Evolutionary conservation across 2,329 filamentous ascomycete genomes (phyloP).

Genomic region (Claviceps paspali): DNA sequence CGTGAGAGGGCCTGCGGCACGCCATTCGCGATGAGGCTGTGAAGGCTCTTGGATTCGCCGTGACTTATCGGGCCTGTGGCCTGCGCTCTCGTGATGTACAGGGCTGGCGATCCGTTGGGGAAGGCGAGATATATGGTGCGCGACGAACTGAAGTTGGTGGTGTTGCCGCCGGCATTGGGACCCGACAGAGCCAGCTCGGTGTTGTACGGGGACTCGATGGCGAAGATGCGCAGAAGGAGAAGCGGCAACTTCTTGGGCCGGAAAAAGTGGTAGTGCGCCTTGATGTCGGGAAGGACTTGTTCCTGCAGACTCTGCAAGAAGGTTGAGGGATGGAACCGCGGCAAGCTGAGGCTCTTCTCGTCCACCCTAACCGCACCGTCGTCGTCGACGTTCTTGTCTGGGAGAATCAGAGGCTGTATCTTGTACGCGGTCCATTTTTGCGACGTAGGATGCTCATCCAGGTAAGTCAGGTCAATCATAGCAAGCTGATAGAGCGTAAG

Average conservation of each 20-base stretch:
- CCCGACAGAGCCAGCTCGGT: conserved; percentile 33
- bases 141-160: conserved; percentile 43
- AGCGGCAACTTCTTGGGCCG: conserved; percentile 55
- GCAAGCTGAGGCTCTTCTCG: conserved; percentile 34
- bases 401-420: conserved; percentile 35
- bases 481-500: conserved; percentile 51
- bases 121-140: conserved; percentile 69
- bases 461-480: conserved; percentile 51
- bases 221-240: conserved; percentile 61
- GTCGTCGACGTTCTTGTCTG: conserved; percentile 21
- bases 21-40: conserved; percentile 58
- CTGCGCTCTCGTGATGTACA: conserved; percentile 49
- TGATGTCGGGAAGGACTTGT: conserved; percentile 62
- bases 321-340: conserved; percentile 64
- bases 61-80: conserved; percentile 24
- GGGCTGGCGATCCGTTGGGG: conserved; percentile 60
- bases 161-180: conserved; percentile 15
- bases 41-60: conserved; percentile 46
- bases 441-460: conserved; percentile 48
- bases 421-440: conserved; percentile 50
- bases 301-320: conserved; percentile 64
- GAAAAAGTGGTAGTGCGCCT: conserved; percentile 70
- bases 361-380: conserved; percentile 27
- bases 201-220: conserved; percentile 70
- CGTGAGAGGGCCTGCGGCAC: conserved; percentile 71